Evolutionary conservation across 306 rosid species (phyloP).

Genomic region (Acacia melanoxylon): DNA sequence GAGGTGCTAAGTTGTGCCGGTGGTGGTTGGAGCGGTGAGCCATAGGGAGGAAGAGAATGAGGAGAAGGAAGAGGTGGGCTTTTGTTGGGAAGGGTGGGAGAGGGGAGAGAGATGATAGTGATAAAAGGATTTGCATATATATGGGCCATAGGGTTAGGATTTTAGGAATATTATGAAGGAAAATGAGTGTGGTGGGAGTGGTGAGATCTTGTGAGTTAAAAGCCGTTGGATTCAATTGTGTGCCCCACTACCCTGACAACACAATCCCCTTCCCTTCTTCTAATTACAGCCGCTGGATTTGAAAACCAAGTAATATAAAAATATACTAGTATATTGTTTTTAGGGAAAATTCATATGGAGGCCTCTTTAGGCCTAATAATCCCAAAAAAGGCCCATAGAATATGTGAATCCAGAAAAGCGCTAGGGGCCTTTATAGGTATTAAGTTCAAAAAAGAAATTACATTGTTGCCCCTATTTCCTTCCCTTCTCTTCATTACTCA

Average conservation of each 20-base stretch:
- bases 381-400: too few relatives aligned
- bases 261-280: slow-evolving; percentile 19
- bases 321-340: too few relatives aligned
- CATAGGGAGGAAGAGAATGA: slow-evolving; percentile 31
- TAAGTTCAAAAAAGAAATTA: too few relatives aligned
- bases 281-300: not conserved
- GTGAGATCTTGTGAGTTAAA: slow-evolving; percentile 20
- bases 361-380: too few relatives aligned
- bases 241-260: slow-evolving; percentile 29
- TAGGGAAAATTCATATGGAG: too few relatives aligned
- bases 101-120: not conserved
- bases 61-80: not conserved
- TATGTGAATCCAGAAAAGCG: too few relatives aligned
- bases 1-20: slow-evolving; percentile 47
- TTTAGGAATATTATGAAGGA: not conserved
- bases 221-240: slow-evolving; percentile 34
- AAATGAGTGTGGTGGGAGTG: slow-evolving; percentile 34
- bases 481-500: too few relatives aligned
- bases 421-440: too few relatives aligned
- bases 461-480: too few relatives aligned
- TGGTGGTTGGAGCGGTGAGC: slow-evolving; percentile 53
- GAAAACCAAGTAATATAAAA: too few relatives aligned
- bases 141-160: not conserved
- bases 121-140: not conserved
- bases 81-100: not conserved